phyloP scores from a whole-genome alignment of 2,329 filamentous ascomycete species.

The Diaporthe helianthi region DNA sequence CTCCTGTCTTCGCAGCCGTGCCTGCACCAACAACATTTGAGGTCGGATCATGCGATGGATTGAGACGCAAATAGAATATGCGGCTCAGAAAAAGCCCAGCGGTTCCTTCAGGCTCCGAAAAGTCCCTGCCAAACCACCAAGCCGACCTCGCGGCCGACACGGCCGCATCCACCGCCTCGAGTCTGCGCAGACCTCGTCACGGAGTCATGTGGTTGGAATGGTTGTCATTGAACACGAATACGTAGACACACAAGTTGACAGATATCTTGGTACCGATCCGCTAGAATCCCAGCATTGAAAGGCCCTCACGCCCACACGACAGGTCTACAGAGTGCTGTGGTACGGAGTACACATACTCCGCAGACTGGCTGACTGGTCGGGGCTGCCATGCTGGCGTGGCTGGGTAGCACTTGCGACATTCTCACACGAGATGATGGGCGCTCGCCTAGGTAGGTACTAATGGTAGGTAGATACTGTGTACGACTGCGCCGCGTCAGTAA shows the following conservation, averaged over 20 bases:
- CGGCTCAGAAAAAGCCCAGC: background rate
- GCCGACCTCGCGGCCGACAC: background rate
- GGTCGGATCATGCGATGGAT: constrained; percentile 24
- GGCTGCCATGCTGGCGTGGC: background rate
- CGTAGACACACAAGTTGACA: background rate
- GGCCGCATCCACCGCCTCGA: constrained; percentile 6
- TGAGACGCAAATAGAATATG: constrained; percentile 26
- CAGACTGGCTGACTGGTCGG: background rate
- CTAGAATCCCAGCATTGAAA: constrained; percentile 15
- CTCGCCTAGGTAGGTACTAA: no score
- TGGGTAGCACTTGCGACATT: background rate
- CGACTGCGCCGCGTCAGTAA: constrained; percentile 32
- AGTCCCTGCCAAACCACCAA: constrained; percentile 19
- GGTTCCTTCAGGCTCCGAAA: constrained; percentile 25
- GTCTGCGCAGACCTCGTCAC: background rate
- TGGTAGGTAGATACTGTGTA: no score
- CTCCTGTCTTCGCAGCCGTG: background rate
- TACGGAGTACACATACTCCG: no score
- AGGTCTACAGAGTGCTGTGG: no score
- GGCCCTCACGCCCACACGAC: background rate
- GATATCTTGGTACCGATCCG: background rate
- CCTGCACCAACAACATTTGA: constrained; percentile 13
- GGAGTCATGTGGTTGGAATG: background rate
- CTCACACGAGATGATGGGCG: background rate
- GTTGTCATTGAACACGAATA: background rate